Evolutionary conservation across 73 alveolate species (phyloP).

Genomic region (Stentor coeruleus): DNA sequence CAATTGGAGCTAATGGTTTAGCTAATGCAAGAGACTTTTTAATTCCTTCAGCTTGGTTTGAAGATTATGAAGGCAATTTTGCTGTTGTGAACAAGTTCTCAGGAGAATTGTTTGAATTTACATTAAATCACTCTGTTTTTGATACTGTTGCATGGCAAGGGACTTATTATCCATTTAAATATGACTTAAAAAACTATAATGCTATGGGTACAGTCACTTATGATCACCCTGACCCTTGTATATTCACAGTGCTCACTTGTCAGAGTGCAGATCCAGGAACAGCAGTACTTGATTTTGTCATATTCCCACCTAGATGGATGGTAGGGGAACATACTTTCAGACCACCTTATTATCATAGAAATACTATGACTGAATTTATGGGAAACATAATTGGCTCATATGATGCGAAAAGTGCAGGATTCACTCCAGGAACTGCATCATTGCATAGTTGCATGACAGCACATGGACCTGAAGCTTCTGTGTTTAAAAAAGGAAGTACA

Average conservation of each 20-base stretch:
- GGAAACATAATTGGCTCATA: slow-evolving; percentile 79
- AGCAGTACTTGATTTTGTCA: slow-evolving; percentile 86
- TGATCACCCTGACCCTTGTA: slow-evolving; percentile 93
- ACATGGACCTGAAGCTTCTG: slow-evolving; percentile 87
- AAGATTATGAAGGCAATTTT: slow-evolving; percentile 56
- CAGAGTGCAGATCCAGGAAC: slow-evolving; percentile 83
- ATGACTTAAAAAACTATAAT: slow-evolving; percentile 61
- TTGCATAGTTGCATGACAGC: slow-evolving; percentile 76
- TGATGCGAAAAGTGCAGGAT: slow-evolving; percentile 90
- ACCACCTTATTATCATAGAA: slow-evolving; percentile 90
- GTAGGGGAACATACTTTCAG: slow-evolving; percentile 83
- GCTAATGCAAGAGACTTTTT: slow-evolving; percentile 83
- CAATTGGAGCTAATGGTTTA: slow-evolving; percentile 86
- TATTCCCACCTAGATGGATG: slow-evolving; percentile 90
- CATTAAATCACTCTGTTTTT: slow-evolving; percentile 57
- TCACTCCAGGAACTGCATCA: slow-evolving; percentile 77
- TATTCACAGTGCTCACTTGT: slow-evolving; percentile 82
- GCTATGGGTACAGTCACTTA: slow-evolving; percentile 79
- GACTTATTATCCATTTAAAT: slow-evolving; percentile 77
- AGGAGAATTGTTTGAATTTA: slow-evolving; percentile 62
- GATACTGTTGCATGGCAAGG: slow-evolving; percentile 95
- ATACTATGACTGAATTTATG: slow-evolving; percentile 89
- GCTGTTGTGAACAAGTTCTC: slow-evolving; percentile 49
- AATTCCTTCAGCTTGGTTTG: slow-evolving; percentile 72
- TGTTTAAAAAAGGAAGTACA: slow-evolving; percentile 65